Evolutionary conservation across 768 basidiomycete species (phyloP).

Genomic region (Agaricus subrufescens): DNA sequence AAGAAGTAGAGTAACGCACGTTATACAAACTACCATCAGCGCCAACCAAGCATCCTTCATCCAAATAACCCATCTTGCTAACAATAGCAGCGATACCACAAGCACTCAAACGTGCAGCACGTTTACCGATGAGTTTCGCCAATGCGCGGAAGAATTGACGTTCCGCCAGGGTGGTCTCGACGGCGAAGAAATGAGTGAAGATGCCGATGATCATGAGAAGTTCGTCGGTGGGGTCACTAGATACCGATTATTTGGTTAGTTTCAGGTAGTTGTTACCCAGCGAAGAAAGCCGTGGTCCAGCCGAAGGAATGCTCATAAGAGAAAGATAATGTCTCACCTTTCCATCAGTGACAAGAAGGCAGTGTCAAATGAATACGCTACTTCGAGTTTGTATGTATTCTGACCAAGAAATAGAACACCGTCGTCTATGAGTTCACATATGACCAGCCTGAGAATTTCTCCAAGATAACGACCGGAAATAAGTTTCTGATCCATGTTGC

Average conservation of each 20-base stretch:
- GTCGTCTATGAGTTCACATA: constrained; percentile 94
- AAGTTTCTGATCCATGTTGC: constrained; percentile 59
- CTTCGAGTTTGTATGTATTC: constrained; percentile 97
- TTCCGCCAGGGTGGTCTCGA: constrained; percentile 95
- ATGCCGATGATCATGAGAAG: constrained; percentile 95
- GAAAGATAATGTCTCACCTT: constrained; percentile 41
- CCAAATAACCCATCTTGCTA: constrained; percentile 89
- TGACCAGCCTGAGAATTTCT: constrained; percentile 91
- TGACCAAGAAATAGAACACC: constrained; percentile 98
- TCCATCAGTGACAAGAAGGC: constrained; percentile 98
- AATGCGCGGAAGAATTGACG: constrained; percentile 96
- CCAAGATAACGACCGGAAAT: constrained; percentile 95
- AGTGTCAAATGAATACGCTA: constrained; percentile 89
- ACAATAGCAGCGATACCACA: constrained; percentile 98
- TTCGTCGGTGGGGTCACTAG: constrained; percentile 92
- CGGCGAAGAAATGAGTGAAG: constrained; percentile 93
- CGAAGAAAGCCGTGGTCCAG: too few relatives aligned
- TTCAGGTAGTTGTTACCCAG: too few relatives aligned
- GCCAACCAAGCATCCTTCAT: constrained; percentile 85
- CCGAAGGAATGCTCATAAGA: background rate
- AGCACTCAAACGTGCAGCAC: constrained; percentile 86
- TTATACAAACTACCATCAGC: constrained; percentile 97
- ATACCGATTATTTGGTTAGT: background rate
- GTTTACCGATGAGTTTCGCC: constrained; percentile 81
- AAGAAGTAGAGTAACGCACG: constrained; percentile 37